These are phyloP conservation scores for Phytophthora sp. DNA, from an alignment of 352 stramenopile species.

Conservation along the genomic window DNA sequence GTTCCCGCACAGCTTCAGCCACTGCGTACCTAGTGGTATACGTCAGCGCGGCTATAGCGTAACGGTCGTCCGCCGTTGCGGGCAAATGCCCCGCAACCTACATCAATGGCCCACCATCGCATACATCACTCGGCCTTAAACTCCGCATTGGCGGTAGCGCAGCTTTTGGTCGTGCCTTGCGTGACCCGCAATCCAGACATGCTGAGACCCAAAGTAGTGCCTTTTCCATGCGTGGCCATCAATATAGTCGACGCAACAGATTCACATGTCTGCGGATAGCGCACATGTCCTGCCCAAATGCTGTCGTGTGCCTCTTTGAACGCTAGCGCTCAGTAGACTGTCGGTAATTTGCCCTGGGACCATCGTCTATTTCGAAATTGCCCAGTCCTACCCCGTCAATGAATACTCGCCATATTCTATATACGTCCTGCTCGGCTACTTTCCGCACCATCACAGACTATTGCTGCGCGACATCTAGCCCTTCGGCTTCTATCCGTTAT, in stretches of 20 bases:
- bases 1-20: too few relatives aligned
- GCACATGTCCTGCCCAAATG: slow-evolving; percentile 10
- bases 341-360: slow-evolving; percentile 2
- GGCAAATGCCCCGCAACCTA: too few relatives aligned
- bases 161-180: neutral
- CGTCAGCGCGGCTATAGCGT: too few relatives aligned
- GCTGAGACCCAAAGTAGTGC: neutral
- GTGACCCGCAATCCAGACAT: slow-evolving; percentile 2
- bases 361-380: neutral
- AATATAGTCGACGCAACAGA: neutral
- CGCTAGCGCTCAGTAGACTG: neutral
- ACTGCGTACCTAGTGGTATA: too few relatives aligned
- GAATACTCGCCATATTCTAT: neutral
- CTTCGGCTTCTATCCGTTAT: too few relatives aligned
- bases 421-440: too few relatives aligned
- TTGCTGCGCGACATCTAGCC: too few relatives aligned
- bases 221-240: slow-evolving; percentile 1
- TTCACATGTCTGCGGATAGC: neutral
- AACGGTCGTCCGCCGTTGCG: too few relatives aligned
- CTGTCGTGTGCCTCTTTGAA: slow-evolving; percentile 23
- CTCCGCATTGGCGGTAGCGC: slow-evolving; percentile 6
- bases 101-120: slow-evolving; percentile 17
- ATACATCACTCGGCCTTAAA: neutral
- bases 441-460: too few relatives aligned
- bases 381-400: neutral